Evolutionary conservation across 2,329 filamentous ascomycete genomes (phyloP).

Genomic region (Lecanosticta acicola): DNA sequence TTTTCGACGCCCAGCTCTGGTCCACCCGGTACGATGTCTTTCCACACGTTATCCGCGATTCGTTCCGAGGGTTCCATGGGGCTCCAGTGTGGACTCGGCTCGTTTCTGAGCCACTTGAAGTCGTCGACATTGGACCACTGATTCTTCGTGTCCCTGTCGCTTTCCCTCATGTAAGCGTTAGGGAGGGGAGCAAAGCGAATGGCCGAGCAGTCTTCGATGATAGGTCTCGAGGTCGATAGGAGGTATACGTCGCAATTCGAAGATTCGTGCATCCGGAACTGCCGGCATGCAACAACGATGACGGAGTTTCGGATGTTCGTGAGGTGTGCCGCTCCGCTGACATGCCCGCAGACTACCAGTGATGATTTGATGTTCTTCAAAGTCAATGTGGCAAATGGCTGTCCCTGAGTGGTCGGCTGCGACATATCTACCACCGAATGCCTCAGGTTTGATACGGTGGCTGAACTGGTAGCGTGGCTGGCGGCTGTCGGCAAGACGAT

Average conservation of each 20-base stretch:
- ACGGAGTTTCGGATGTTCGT: constrained; percentile 67
- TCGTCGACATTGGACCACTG: constrained; percentile 90
- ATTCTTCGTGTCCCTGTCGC: constrained; percentile 44
- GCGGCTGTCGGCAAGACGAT: constrained; percentile 71
- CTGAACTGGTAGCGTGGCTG: constrained; percentile 65
- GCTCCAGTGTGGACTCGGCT: constrained; percentile 83
- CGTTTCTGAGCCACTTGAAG: constrained; percentile 92
- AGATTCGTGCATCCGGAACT: constrained; percentile 90
- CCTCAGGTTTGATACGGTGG: constrained; percentile 63
- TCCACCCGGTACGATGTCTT: constrained; percentile 58
- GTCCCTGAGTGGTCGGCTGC: constrained; percentile 45
- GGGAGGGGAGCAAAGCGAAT: constrained; percentile 78
- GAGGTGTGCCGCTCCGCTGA: constrained; percentile 76
- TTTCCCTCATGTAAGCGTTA: constrained; percentile 45
- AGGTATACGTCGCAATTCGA: constrained; percentile 77
- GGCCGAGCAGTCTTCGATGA: constrained; percentile 80
- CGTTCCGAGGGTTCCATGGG: constrained; percentile 54
- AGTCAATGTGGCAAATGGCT: constrained; percentile 61
- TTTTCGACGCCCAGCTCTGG: constrained; percentile 59
- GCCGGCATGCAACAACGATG: constrained; percentile 73
- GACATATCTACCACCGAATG: constrained; percentile 78
- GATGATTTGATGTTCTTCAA: constrained; percentile 65
- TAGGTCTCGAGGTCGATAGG: constrained; percentile 73
- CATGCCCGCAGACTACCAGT: constrained; percentile 70
- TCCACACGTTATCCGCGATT: constrained; percentile 53